A percentile compares a stretch with the other conserved stretches of the same genome.
phyloP scores from a whole-genome alignment of 768 basidiomycete species.

The Hemileccinum rubropunctum region DNA sequence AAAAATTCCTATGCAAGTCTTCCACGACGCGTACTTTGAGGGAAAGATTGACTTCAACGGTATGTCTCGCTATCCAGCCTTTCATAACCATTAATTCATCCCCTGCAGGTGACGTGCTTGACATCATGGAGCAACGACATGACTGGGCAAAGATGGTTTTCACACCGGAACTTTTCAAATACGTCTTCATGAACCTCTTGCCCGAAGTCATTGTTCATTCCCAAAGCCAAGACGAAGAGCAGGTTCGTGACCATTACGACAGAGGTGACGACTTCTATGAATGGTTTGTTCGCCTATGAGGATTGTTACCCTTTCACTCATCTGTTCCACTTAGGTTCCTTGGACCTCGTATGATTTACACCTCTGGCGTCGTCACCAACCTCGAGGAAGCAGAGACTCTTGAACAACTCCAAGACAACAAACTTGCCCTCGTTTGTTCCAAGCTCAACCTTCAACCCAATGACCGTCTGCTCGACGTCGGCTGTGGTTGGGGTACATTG shows the following conservation, averaged over 20 bases:
- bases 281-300: conserved; percentile 45
- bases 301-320: neutral
- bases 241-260: conserved; percentile 95
- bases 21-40: conserved; percentile 97
- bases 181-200: conserved; percentile 81
- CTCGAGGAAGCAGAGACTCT: conserved; percentile 74
- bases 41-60: conserved; percentile 96
- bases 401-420: conserved; percentile 97
- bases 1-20: conserved; percentile 97
- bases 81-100: neutral
- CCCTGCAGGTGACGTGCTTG: conserved; percentile 80
- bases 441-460: conserved; percentile 87
- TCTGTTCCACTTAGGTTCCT: conserved; percentile 61
- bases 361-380: conserved; percentile 83
- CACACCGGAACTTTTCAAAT: conserved; percentile 89
- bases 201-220: conserved; percentile 96
- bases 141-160: conserved; percentile 95
- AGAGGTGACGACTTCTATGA: conserved; percentile 95
- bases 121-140: conserved; percentile 90
- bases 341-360: conserved; percentile 96
- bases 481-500: conserved; percentile 97
- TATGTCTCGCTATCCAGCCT: conserved; percentile 28
- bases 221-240: conserved; percentile 89
- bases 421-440: conserved; percentile 91
- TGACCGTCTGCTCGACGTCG: conserved; percentile 82